Evolutionary conservation across 805 yeast genomes (phyloP).

Genomic region (Hanseniaspora valbyensis): DNA sequence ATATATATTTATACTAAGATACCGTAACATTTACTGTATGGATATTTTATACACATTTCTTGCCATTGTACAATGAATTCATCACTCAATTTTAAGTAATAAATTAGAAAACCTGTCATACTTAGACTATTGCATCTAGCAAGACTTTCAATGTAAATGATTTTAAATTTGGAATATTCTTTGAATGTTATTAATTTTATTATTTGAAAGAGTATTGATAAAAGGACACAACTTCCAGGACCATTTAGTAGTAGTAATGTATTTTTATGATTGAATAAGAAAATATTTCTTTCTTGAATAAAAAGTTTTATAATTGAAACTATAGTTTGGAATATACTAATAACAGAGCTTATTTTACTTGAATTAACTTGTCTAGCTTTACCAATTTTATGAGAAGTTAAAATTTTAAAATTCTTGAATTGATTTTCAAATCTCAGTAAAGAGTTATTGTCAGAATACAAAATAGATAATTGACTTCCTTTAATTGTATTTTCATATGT

Average conservation of each 20-base stretch:
- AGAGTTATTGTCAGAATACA: constrained; percentile 30
- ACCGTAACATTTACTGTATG: constrained; percentile 65
- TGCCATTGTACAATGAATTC: constrained; percentile 89
- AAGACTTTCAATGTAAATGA: constrained; percentile 74
- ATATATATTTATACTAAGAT: constrained; percentile 43
- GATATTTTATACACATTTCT: constrained; percentile 39
- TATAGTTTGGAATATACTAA: constrained; percentile 30
- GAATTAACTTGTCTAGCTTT: constrained; percentile 35
- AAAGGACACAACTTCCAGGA: constrained; percentile 30
- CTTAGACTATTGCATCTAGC: constrained; percentile 73
- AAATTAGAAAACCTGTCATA: constrained; percentile 59
- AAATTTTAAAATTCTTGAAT: constrained; percentile 11
- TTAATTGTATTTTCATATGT: constrained; percentile 34
- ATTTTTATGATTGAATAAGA: not conserved
- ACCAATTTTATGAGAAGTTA: constrained; percentile 22
- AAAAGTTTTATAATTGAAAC: not conserved
- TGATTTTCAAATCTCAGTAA: constrained; percentile 31
- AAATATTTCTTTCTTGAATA: not conserved
- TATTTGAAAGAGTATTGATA: constrained; percentile 46
- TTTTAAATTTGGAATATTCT: constrained; percentile 33
- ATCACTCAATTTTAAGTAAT: constrained; percentile 50
- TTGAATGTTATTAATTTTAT: constrained; percentile 39
- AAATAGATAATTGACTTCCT: constrained; percentile 31
- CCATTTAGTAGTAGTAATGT: constrained; percentile 30
- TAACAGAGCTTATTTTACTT: constrained; percentile 24